Percentiles rank a stretch among this genome's conserved stretches.
Conservation (phyloP, 2,329 filamentous ascomycete genomes). For the Nakataea oryzae region DNA sequence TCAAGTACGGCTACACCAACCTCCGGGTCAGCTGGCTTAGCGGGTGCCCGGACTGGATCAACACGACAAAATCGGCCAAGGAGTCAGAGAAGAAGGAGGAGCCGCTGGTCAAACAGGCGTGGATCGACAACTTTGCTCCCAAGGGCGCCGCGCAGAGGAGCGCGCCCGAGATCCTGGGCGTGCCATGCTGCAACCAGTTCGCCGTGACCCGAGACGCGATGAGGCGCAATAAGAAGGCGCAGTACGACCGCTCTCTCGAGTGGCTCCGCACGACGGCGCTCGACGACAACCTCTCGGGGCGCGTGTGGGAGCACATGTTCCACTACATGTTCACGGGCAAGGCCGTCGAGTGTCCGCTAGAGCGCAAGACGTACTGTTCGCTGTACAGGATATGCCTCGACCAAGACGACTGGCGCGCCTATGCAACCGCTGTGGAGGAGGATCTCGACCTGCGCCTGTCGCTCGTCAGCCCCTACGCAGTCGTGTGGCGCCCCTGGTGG, state of each 20-base stretch:
- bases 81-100: conserved; percentile 17
- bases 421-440: conserved; percentile 1
- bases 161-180: conserved; percentile 19
- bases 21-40: conserved; percentile 42
- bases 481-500: conserved; percentile 1
- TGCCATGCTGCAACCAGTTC: conserved; percentile 24
- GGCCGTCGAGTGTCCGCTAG: conserved; percentile 33
- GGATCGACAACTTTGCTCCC: conserved; percentile 17
- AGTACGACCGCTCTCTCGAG: conserved; percentile 17
- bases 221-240: conserved; percentile 14
- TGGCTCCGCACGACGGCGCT: conserved; percentile 19
- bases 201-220: conserved; percentile 20
- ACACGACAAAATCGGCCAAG: conserved; percentile 17
- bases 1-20: conserved; percentile 41
- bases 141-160: conserved; percentile 14
- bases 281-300: conserved; percentile 19
- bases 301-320: conserved; percentile 24
- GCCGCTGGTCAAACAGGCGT: conserved; percentile 17
- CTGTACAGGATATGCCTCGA: conserved; percentile 23
- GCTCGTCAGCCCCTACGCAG: not conserved
- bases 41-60: conserved; percentile 44
- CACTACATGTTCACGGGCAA: conserved; percentile 17
- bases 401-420: conserved; percentile 2
- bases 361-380: conserved; percentile 19
- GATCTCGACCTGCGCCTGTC: not conserved